A percentile compares a stretch with the other conserved stretches of the same genome.
Evolutionary conservation across 306 rosid genomes (phyloP).

Genomic region (Fragaria iinumae): DNA sequence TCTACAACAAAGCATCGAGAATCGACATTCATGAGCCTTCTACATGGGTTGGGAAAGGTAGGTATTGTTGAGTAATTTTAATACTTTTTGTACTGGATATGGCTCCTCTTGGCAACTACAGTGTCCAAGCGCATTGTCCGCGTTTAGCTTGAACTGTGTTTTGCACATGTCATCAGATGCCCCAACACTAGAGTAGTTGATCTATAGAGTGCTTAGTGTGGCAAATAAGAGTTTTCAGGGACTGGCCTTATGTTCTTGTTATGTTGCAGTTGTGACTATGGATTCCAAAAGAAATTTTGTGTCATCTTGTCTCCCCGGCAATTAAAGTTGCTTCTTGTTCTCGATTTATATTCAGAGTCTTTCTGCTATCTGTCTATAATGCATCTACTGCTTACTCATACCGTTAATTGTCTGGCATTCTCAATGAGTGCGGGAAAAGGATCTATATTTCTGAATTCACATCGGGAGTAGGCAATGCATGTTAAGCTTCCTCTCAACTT

Average conservation of each 20-base stretch:
- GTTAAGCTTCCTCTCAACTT: slow-evolving; percentile 16
- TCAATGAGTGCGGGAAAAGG: background rate
- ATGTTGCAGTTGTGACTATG: background rate
- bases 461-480: background rate
- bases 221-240: background rate
- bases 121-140: background rate
- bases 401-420: background rate
- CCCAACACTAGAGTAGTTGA: background rate
- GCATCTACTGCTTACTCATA: background rate
- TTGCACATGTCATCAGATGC: background rate
- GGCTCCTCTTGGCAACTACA: background rate
- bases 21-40: slow-evolving; percentile 97
- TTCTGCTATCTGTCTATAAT: background rate
- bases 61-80: background rate
- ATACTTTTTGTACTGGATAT: too few species aligned
- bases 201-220: background rate
- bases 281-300: background rate
- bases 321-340: slow-evolving; percentile 12
- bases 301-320: background rate
- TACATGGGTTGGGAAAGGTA: slow-evolving; percentile 99
- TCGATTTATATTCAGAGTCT: slow-evolving; percentile 2
- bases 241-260: background rate
- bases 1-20: slow-evolving; percentile 94
- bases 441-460: background rate
- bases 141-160: background rate